Evolutionary conservation across 1,139 yeast genomes (phyloP).

Genomic region (Taiozyma sp.): DNA sequence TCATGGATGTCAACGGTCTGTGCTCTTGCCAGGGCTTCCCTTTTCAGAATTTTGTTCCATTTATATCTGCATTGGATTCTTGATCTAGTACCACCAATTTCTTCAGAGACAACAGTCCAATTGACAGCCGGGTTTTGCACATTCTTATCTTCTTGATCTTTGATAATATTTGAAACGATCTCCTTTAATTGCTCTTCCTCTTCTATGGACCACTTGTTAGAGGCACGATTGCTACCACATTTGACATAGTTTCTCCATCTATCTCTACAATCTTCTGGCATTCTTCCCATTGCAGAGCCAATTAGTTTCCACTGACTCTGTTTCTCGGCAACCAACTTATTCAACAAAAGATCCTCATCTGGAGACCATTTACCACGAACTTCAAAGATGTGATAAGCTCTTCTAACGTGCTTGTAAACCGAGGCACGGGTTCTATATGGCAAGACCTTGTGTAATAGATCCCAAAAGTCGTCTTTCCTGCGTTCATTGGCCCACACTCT

Average conservation of each 20-base stretch:
- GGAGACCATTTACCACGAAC: constrained; percentile 87
- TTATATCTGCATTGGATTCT: constrained; percentile 93
- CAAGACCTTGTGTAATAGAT: constrained; percentile 64
- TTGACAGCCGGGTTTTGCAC: constrained; percentile 44
- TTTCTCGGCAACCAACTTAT: constrained; percentile 56
- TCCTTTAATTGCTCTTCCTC: constrained; percentile 63
- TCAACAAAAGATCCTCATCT: constrained; percentile 69
- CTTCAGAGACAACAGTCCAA: constrained; percentile 89
- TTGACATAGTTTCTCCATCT: constrained; percentile 94
- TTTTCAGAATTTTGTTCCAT: constrained; percentile 76
- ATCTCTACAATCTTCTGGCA: constrained; percentile 98
- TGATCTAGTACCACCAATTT: constrained; percentile 83
- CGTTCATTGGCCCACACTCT: constrained; percentile 87
- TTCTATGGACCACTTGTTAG: constrained; percentile 72
- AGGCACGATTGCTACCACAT: constrained; percentile 73
- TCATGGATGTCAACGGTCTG: constrained; percentile 46
- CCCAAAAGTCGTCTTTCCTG: constrained; percentile 88
- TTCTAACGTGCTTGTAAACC: constrained; percentile 84
- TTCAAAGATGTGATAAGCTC: constrained; percentile 82
- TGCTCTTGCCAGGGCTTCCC: constrained; percentile 50
- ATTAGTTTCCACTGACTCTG: constrained; percentile 86
- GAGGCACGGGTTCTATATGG: constrained; percentile 87
- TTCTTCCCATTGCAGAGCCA: constrained; percentile 74
- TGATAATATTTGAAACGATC: constrained; percentile 44
- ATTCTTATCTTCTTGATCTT: constrained; percentile 19